Conservation (phyloP, 768 basidiomycete species). For the Mycena leptocephala region DNA sequence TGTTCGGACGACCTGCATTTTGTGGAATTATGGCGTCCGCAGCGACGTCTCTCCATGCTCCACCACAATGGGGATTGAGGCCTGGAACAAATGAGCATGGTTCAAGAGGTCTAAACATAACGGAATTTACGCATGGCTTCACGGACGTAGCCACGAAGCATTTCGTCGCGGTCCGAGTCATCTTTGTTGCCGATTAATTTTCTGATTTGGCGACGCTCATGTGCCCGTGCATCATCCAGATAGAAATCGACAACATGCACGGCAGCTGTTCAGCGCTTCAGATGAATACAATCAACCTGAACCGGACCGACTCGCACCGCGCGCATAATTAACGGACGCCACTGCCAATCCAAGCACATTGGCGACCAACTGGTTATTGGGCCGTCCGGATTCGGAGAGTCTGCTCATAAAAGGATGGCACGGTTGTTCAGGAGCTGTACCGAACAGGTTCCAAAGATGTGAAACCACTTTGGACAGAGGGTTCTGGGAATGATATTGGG, state of each 20-base stretch:
- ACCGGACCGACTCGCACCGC: slow-evolving; percentile 44
- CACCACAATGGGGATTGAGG: slow-evolving; percentile 57
- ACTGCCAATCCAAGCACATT: slow-evolving; percentile 63
- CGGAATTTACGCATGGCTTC: slow-evolving; percentile 64
- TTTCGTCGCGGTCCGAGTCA: slow-evolving; percentile 44
- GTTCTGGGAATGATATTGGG: neutral
- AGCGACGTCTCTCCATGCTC: slow-evolving; percentile 52
- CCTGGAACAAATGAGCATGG: slow-evolving; percentile 36
- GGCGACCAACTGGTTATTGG: slow-evolving; percentile 59
- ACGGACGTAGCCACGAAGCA: slow-evolving; percentile 64
- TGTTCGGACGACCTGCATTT: slow-evolving; percentile 35
- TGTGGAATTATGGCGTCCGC: slow-evolving; percentile 43
- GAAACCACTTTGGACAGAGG: neutral
- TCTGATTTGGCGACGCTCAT: slow-evolving; percentile 57
- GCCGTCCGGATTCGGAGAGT: slow-evolving; percentile 48
- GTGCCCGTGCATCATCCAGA: slow-evolving; percentile 57
- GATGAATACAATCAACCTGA: neutral
- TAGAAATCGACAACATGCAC: slow-evolving; percentile 70
- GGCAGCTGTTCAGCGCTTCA: slow-evolving; percentile 46
- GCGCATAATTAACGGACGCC: slow-evolving; percentile 61
- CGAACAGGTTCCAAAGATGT: neutral
- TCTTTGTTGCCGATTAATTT: slow-evolving; percentile 50
- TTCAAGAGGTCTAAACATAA: no score
- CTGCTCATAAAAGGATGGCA: slow-evolving; percentile 40
- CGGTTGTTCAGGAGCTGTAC: slow-evolving; percentile 44